These are phyloP conservation scores for Polyporus tsugae DNA, from an alignment of 1,284 basidiomycete species.

Conservation along the genomic window DNA sequence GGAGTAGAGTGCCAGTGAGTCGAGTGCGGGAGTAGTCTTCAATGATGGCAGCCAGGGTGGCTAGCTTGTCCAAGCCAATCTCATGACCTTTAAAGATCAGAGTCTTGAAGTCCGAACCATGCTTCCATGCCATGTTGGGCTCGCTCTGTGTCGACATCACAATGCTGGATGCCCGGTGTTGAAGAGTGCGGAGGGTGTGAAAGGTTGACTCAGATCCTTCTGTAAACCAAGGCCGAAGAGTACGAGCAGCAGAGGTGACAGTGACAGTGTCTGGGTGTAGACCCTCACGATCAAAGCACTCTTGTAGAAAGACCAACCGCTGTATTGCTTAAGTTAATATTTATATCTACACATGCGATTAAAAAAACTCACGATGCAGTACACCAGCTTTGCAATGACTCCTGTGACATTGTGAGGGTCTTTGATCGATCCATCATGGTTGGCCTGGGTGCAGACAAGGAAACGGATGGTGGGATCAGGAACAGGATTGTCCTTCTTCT, in stretches of 20 bases:
- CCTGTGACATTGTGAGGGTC: too few species aligned
- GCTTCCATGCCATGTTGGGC: constrained; percentile 23
- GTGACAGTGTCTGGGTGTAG: too few species aligned
- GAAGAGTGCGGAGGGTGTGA: constrained; percentile 8
- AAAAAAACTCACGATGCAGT: too few species aligned
- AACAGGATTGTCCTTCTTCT: too few species aligned
- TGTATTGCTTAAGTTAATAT: too few species aligned
- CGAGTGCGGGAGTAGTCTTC: background rate
- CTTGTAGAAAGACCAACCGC: background rate
- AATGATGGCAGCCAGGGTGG: constrained; percentile 6
- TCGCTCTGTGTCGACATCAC: constrained; percentile 17
- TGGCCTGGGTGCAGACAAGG: too few species aligned
- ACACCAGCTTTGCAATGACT: too few species aligned
- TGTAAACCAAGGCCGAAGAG: constrained; percentile 7
- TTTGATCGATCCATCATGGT: too few species aligned
- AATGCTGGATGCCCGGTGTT: constrained; percentile 13
- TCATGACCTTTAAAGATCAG: constrained; percentile 17
- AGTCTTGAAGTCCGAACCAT: background rate
- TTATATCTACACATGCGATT: too few species aligned
- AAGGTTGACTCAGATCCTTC: constrained; percentile 4
- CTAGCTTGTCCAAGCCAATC: constrained; percentile 11
- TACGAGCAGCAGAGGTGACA: background rate
- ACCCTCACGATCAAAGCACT: background rate
- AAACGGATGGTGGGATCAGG: too few species aligned
- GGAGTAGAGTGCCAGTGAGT: constrained; percentile 8